Percentiles rank a stretch among this genome's conserved stretches.
Evolutionary conservation across 495 filamentous ascomycete genomes (phyloP).

Genomic region (Penicillium antarcticum): DNA sequence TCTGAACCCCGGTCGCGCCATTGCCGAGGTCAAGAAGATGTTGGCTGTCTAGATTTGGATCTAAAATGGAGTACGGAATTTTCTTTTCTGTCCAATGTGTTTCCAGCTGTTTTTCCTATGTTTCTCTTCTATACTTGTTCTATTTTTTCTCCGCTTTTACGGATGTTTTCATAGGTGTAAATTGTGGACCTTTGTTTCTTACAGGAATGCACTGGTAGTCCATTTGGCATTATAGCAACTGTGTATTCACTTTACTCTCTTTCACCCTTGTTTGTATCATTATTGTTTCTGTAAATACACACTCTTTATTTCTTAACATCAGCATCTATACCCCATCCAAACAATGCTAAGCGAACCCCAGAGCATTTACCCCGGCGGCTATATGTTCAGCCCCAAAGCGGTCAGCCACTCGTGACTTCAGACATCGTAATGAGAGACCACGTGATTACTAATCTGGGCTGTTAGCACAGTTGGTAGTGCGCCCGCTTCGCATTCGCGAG

Average conservation of each 20-base stretch:
- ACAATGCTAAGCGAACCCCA: not conserved
- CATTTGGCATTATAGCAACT: slow-evolving; percentile 10
- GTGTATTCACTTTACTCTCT: not conserved
- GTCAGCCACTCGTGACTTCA: not conserved
- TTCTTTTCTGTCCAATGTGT: slow-evolving; percentile 29
- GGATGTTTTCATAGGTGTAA: slow-evolving; percentile 51
- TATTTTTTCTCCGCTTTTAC: slow-evolving; percentile 27
- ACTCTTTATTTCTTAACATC: too few species aligned
- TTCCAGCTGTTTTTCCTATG: slow-evolving; percentile 23
- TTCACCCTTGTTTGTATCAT: too few species aligned
- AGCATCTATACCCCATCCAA: not conserved
- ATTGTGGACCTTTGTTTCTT: slow-evolving; percentile 41
- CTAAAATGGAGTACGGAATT: slow-evolving; percentile 36
- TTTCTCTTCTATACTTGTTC: slow-evolving; percentile 17
- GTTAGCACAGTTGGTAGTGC: slow-evolving; percentile 22
- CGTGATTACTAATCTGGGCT: slow-evolving; percentile 15
- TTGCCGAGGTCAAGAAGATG: slow-evolving; percentile 98
- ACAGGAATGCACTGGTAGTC: slow-evolving; percentile 27
- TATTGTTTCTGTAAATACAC: not conserved
- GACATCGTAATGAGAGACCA: not conserved
- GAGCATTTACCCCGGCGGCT: slow-evolving; percentile 4
- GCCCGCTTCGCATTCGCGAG: slow-evolving; percentile 19
- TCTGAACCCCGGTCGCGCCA: slow-evolving; percentile 88
- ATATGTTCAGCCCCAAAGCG: slow-evolving; percentile 6
- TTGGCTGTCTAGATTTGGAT: slow-evolving; percentile 56